These are phyloP conservation scores for Candida odintsovae DNA, from an alignment of 805 yeast genomes.

Conservation along the genomic window DNA sequence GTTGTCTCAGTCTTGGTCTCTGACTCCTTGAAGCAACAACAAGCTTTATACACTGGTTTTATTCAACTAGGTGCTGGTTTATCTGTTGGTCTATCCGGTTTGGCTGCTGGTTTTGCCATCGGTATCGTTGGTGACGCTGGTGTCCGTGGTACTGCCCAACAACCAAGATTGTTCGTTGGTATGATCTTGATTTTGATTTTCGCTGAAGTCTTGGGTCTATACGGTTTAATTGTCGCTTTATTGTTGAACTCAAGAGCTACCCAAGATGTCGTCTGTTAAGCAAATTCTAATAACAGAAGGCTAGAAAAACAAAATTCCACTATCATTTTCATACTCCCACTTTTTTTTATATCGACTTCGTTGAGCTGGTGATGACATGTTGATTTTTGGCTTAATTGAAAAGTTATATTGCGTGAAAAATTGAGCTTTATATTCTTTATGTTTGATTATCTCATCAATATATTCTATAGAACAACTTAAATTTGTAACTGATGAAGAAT, in stretches of 20 bases:
- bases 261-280: slow-evolving; percentile 80
- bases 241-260: slow-evolving; percentile 96
- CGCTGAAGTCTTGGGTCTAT: slow-evolving; percentile 97
- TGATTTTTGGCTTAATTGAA: not conserved
- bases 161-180: slow-evolving; percentile 97
- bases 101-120: slow-evolving; percentile 98
- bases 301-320: not conserved
- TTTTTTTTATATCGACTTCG: not conserved
- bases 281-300: not conserved
- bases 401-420: not conserved
- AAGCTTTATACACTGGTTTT: slow-evolving; percentile 94
- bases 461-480: not conserved
- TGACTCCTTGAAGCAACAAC: slow-evolving; percentile 80
- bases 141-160: slow-evolving; percentile 97
- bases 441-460: not conserved
- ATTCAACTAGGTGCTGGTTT: slow-evolving; percentile 98
- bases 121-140: slow-evolving; percentile 99
- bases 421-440: not conserved
- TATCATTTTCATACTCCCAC: not conserved
- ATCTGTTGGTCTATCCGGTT: slow-evolving; percentile 93
- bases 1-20: slow-evolving; percentile 95
- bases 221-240: slow-evolving; percentile 97
- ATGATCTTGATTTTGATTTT: slow-evolving; percentile 97
- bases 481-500: not conserved
- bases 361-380: not conserved